phyloP scores from a whole-genome alignment of 1,284 basidiomycete species.

The Cryptococcus neoformans region DNA sequence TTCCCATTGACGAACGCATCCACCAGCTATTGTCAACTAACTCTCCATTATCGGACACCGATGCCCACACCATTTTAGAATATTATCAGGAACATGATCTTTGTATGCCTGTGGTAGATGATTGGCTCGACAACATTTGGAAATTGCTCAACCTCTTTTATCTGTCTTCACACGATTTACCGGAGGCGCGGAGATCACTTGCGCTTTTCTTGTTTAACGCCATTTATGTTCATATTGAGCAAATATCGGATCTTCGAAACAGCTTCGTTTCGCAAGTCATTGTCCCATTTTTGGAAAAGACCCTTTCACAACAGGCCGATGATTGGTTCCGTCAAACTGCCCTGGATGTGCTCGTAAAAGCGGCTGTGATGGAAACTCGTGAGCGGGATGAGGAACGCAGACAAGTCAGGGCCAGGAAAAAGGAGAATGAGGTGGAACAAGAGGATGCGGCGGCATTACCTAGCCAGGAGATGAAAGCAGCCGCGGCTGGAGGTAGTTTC shows the following conservation, averaged over 20 bases:
- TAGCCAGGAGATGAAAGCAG: conserved; percentile 24
- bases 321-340: conserved; percentile 40
- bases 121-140: conserved; percentile 53
- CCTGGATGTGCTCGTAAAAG: conserved; percentile 43
- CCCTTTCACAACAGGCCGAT: conserved; percentile 44
- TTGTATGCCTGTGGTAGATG: conserved; percentile 50
- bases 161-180: conserved; percentile 22
- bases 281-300: conserved; percentile 49
- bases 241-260: conserved; percentile 43
- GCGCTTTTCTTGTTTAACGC: conserved; percentile 47
- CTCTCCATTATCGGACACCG: conserved; percentile 45
- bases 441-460: conserved; percentile 34
- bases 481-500: conserved; percentile 38
- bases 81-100: conserved; percentile 51
- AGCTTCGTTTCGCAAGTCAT: conserved; percentile 48
- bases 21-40: conserved; percentile 45
- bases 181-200: conserved; percentile 34
- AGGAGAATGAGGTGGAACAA: conserved; percentile 24
- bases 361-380: conserved; percentile 48
- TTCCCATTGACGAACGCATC: conserved; percentile 24
- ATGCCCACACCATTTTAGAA: conserved; percentile 50
- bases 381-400: conserved; percentile 44
- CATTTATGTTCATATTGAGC: conserved; percentile 49
- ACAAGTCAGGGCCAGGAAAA: conserved; percentile 19
- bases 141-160: conserved; percentile 50